Evolutionary conservation across 768 basidiomycete genomes (phyloP), one percentile per base, ranked within the genome.

Genomic region (Amanita jacksonii): DNA sequence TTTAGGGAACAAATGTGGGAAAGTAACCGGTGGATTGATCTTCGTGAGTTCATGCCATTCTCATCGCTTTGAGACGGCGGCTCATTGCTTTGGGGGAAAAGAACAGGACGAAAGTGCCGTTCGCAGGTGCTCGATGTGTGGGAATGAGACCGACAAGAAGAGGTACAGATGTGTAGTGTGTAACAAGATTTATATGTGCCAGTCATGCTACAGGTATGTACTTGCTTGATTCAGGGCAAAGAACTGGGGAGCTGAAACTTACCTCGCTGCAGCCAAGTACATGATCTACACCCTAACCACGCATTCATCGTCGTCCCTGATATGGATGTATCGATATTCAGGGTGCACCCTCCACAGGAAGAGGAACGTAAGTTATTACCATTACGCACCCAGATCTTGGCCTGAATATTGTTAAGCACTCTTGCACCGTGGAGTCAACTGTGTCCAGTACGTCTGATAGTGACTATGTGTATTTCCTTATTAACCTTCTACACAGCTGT

Each of bases 1-100:
- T 97, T 85, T 57, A 62, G 76, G 34, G 92, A 94, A 62, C 86
- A 86, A 59, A 71, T 85, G 2, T 96, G 92, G 93, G 80, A 80
- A 1, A 73, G 73, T 24, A 63, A 66, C 32, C 85, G 87, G 1
- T 96, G 93, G 93, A 79, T 79, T 46, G 86, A 91, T 56, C 80
- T 96, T 41, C 87, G 91, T 91, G 56, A 49, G 84, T 72, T 34
- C 30, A 36, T 36, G 27, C 30, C 34, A 25, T 31, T 15, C 27
- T 34, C 24, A 35, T 25, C 27, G 27, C 12, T 28, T 28, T 28
- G 27, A 6, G 6, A 6, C 27, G 20, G 16, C 24, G 9, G 43
- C 45, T 12, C 23, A 22, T 5, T 33, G 27, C 45, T 4, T 45
- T 18, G 41, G 34, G n/a, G 3, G 3, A 22, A 37, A 30, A 70